phyloP scores from a whole-genome alignment of 805 yeast species.

The Yarrowia divulgata region DNA sequence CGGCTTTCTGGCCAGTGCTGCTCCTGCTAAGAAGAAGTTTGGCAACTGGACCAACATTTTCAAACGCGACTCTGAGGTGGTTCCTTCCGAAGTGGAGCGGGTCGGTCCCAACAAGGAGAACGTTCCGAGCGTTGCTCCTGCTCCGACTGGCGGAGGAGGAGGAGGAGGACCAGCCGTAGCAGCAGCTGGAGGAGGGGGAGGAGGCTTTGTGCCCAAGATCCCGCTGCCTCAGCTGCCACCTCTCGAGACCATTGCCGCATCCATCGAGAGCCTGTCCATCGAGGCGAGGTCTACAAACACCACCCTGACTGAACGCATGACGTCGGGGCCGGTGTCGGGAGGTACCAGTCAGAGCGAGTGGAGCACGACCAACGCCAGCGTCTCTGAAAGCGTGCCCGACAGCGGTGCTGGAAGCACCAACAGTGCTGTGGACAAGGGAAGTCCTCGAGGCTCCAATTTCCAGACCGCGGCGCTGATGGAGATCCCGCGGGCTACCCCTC shows the following conservation, averaged over 20 bases:
- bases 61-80: constrained; percentile 11
- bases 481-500: not conserved
- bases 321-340: not conserved
- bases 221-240: constrained; percentile 31
- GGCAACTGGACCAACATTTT: constrained; percentile 34
- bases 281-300: constrained; percentile 7
- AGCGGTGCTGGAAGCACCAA: not conserved
- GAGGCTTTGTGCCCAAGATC: constrained; percentile 17
- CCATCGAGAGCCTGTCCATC: constrained; percentile 24
- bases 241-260: constrained; percentile 15
- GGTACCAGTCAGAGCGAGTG: constrained; percentile 19
- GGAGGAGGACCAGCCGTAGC: not conserved
- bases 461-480: not conserved
- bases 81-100: not conserved
- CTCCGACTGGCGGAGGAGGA: not conserved
- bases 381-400: constrained; percentile 5
- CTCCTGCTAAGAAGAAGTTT: constrained; percentile 28
- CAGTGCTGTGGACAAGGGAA: constrained; percentile 19
- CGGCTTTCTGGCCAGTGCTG: not conserved
- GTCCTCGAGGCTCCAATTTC: not conserved
- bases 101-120: constrained; percentile 20
- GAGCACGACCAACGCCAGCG: constrained; percentile 20
- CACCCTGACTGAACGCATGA: constrained; percentile 13
- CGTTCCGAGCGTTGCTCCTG: not conserved
- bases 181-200: too few species aligned